These are phyloP conservation scores for Xeromyces bisporus DNA, from an alignment of 495 filamentous ascomycete species.

Conservation along the genomic window DNA sequence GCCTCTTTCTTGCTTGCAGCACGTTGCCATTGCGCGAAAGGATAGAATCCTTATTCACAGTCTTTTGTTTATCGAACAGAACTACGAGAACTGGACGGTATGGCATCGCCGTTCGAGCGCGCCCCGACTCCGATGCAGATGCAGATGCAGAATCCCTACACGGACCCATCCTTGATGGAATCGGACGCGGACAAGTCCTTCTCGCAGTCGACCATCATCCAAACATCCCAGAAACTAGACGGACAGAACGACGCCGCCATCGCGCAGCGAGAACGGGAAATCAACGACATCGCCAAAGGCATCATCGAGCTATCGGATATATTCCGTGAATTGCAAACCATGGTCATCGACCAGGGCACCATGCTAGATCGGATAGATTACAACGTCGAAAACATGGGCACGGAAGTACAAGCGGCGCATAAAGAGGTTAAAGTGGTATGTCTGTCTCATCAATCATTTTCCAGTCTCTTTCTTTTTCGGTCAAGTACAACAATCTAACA, in stretches of 20 bases:
- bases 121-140: conserved; percentile 49
- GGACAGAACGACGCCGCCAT: conserved; percentile 74
- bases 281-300: conserved; percentile 91
- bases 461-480: not conserved
- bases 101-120: conserved; percentile 43
- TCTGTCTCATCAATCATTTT: conserved; percentile 2
- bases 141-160: conserved; percentile 46
- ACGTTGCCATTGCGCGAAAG: too few species aligned
- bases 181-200: conserved; percentile 83
- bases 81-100: conserved; percentile 60
- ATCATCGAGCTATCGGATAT: conserved; percentile 94
- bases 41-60: not conserved
- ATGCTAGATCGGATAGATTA: conserved; percentile 97
- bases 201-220: conserved; percentile 72
- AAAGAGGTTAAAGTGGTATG: conserved; percentile 74
- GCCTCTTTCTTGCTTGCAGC: not conserved
- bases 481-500: too few species aligned
- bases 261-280: conserved; percentile 85
- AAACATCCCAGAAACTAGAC: conserved; percentile 49
- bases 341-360: conserved; percentile 97
- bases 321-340: conserved; percentile 85
- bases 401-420: conserved; percentile 77
- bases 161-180: conserved; percentile 70
- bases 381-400: conserved; percentile 85
- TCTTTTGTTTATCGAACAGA: conserved; percentile 32